Evolutionary conservation across 768 basidiomycete species (phyloP).

Genomic region (Lentinus tigrinus): DNA sequence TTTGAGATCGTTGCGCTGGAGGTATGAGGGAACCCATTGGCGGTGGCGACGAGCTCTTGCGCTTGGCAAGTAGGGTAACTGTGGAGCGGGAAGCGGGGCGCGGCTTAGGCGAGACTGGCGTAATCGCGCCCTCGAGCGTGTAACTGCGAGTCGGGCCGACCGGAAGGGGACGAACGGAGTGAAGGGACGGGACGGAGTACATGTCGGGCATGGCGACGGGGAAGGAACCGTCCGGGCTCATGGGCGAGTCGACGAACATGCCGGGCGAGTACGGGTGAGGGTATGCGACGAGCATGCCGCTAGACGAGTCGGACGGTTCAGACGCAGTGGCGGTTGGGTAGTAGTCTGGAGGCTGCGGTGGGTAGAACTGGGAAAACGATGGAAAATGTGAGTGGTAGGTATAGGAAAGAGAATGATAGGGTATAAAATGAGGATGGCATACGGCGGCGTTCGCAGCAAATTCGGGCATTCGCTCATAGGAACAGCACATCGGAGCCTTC

Average conservation of each 20-base stretch:
- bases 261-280: neutral
- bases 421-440: too few species aligned
- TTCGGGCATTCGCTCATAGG: too few species aligned
- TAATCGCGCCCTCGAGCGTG: slow-evolving; percentile 22
- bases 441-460: too few species aligned
- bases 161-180: neutral
- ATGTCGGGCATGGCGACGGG: neutral
- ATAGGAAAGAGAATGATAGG: neutral
- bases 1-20: neutral
- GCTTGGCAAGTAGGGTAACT: neutral
- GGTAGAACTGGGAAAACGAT: neutral
- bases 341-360: neutral
- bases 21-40: slow-evolving; percentile 7
- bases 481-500: too few species aligned
- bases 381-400: neutral
- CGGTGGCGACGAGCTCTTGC: slow-evolving; percentile 1
- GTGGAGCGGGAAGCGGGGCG: neutral
- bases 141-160: slow-evolving; percentile 11
- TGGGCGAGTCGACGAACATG: neutral
- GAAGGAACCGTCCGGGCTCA: neutral
- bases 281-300: too few species aligned
- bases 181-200: neutral
- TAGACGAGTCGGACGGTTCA: neutral
- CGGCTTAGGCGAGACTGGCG: slow-evolving; percentile 11
- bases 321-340: slow-evolving; percentile 2